phyloP scores from a whole-genome alignment of 2,329 filamentous ascomycete species.

The Rutstroemia sp. region DNA sequence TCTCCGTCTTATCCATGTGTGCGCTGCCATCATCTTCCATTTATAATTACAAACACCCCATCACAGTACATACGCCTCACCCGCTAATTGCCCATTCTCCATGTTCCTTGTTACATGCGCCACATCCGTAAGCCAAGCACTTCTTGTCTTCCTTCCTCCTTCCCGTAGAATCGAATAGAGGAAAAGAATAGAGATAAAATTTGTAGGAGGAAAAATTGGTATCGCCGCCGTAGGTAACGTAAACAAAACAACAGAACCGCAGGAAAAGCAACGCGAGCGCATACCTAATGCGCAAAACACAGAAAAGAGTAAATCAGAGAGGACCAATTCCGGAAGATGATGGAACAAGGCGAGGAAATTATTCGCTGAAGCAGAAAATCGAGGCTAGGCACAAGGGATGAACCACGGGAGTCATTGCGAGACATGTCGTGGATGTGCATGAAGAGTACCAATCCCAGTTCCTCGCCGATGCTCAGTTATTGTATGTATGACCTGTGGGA shows the following conservation, averaged over 20 bases:
- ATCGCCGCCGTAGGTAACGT: constrained; percentile 19
- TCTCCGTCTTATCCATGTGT: too few relatives aligned
- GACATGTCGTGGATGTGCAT: too few relatives aligned
- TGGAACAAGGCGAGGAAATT: neutral
- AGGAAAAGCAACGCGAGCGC: neutral
- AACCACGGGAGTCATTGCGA: neutral
- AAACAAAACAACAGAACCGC: neutral
- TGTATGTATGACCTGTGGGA: neutral
- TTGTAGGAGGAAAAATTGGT: constrained; percentile 18
- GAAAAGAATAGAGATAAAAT: neutral
- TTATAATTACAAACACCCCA: neutral
- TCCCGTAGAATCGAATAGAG: neutral
- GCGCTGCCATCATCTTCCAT: too few relatives aligned
- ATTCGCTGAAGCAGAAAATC: neutral
- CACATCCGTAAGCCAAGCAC: too few relatives aligned
- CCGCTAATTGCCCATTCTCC: too few relatives aligned
- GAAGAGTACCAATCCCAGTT: too few relatives aligned
- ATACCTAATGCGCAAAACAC: neutral
- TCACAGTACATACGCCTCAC: neutral
- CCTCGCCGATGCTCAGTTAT: too few relatives aligned
- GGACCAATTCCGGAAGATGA: neutral
- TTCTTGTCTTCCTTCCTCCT: neutral
- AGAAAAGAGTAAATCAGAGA: neutral
- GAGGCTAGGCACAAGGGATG: neutral
- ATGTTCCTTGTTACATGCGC: too few relatives aligned